These are phyloP conservation scores for Cyberlindnera petersonii DNA, from an alignment of 805 yeast species.

Conservation along the genomic window DNA sequence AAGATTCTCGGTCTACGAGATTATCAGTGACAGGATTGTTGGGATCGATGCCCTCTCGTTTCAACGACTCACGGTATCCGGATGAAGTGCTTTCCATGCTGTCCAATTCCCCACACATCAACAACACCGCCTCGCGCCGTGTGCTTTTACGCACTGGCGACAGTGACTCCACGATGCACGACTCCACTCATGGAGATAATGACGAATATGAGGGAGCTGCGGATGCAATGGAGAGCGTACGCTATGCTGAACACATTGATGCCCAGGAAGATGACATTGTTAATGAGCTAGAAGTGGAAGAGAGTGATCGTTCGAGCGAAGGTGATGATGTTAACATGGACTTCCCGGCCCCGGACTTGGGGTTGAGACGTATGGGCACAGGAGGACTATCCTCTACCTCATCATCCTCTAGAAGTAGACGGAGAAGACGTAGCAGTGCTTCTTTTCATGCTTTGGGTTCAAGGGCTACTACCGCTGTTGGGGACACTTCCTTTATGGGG, in stretches of 20 bases:
- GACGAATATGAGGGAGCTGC: not conserved
- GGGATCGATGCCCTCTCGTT: constrained; percentile 22
- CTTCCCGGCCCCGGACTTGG: not conserved
- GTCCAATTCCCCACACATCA: constrained; percentile 1
- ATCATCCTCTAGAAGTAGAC: constrained; percentile 1
- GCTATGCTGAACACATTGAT: constrained; percentile 13
- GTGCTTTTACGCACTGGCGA: not conserved
- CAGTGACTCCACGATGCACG: not conserved
- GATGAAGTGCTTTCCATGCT: constrained; percentile 13
- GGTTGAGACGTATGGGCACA: not conserved
- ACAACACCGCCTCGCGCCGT: constrained; percentile 1
- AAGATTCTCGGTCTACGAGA: constrained; percentile 7
- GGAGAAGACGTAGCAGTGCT: constrained; percentile 5
- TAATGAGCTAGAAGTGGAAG: constrained; percentile 7
- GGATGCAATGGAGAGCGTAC: constrained; percentile 7
- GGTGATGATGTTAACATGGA: constrained; percentile 11
- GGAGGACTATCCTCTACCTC: too few relatives aligned
- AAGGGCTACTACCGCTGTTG: not conserved
- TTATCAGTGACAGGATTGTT: constrained; percentile 17
- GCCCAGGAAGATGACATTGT: constrained; percentile 13
- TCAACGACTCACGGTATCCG: constrained; percentile 10
- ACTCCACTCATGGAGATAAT: not conserved
- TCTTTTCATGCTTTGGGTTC: not conserved
- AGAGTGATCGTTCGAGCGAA: too few relatives aligned
- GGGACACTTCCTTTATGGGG: not conserved